Evolutionary conservation across 257 asterid species (phyloP).

Genomic region (Ballota nigra): DNA sequence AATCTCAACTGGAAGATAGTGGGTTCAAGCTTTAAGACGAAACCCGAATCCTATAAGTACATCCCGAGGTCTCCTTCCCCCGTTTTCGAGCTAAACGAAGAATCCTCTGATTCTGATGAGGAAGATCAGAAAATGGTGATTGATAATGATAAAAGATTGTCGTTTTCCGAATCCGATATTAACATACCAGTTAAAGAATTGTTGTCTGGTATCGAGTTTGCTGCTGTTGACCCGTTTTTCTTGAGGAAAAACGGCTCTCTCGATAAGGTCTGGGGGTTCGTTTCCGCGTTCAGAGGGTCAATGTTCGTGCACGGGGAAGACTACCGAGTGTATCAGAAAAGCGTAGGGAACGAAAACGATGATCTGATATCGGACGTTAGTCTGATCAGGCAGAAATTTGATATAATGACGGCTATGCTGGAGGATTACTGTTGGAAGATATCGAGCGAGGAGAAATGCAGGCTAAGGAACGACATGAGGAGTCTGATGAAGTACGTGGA

Average conservation of each 20-base stretch:
- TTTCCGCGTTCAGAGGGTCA: slow-evolving; percentile 54
- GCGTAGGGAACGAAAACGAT: neutral
- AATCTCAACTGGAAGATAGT: slow-evolving; percentile 25
- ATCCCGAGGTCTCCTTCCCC: slow-evolving; percentile 31
- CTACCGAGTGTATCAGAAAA: slow-evolving; percentile 25
- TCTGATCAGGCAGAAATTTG: slow-evolving; percentile 17
- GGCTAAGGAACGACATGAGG: slow-evolving; percentile 32
- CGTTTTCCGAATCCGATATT: slow-evolving; percentile 28
- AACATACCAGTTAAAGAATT: slow-evolving; percentile 34
- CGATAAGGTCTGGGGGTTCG: slow-evolving; percentile 40
- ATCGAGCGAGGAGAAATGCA: slow-evolving; percentile 22
- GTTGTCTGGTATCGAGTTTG: slow-evolving; percentile 36
- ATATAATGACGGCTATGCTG: slow-evolving; percentile 4
- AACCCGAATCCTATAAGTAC: slow-evolving; percentile 29
- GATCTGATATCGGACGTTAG: slow-evolving; percentile 31
- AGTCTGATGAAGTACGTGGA: slow-evolving; percentile 22
- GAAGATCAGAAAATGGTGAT: neutral
- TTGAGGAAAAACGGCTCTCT: slow-evolving; percentile 37
- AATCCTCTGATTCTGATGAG: slow-evolving; percentile 14
- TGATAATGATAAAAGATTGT: slow-evolving; percentile 19
- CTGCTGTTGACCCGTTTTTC: slow-evolving; percentile 44
- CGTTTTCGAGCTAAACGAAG: neutral
- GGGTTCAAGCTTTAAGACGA: slow-evolving; percentile 30
- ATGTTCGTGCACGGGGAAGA: slow-evolving; percentile 33
- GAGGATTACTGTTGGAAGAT: slow-evolving; percentile 9